Evolutionary conservation across 805 yeast genomes (phyloP), one percentile per base, ranked within the genome.

Genomic region (Ogataea methanolica): DNA sequence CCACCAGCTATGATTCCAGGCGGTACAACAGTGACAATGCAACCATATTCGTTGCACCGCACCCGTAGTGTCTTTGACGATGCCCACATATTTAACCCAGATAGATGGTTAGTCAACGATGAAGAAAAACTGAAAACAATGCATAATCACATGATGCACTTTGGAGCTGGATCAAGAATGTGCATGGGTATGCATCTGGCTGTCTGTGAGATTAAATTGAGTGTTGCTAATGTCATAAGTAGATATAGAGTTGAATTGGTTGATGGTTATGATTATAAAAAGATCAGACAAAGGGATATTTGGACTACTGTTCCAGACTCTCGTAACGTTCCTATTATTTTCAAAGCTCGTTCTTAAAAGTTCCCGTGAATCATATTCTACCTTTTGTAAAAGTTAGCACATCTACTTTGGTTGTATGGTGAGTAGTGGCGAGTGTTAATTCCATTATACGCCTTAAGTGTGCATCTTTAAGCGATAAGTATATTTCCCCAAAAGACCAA

Each of bases 151-250:
- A 76, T 83, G 72, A 75, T 83, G 74, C 81, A 85, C 0, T 85
- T 85, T 67, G 90, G 91, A 1, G 76, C 80, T 37, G 92, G 91
- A 3, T 71, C 81, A 19, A 67, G 89, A 52, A 83, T 83, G 89
- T 85, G 92, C 57, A 67, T 83, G 45, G 91, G 92, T 1, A 75
- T 80, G 80, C 73, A 84, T 58, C 60, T 85, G 37, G 90, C 90
- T 0, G 63, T 77, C 17, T 76, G 78, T 38, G 90, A 83, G 58
- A 81, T 84, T 71, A 84, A 83, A 59, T 56, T 82, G 39, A 73
- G 76, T 12, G 57, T 80, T 29, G 78, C 81, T 9, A 73, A 74
- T 48, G 60, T 85, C 16, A 77, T 82, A 57, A 74, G 78, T 72
- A 70, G 76, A 42, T 79, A 60, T 53, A 45, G 52, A 12, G 62